phyloP scores from a whole-genome alignment of 192 early-diverging fungal species.

The Coemansia sp. region DNA sequence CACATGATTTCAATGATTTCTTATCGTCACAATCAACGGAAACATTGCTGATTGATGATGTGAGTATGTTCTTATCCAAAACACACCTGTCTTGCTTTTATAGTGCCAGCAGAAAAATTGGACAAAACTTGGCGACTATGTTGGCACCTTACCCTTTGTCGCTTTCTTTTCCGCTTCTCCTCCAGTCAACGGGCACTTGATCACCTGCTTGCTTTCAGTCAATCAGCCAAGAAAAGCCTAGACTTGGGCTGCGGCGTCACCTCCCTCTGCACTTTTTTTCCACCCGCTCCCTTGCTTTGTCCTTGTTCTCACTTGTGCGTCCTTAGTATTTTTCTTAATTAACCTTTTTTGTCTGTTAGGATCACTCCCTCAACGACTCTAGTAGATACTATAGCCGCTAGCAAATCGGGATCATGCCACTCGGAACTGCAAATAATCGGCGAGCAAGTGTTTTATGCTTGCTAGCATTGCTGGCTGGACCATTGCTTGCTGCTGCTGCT shows the following conservation, averaged over 20 bases:
- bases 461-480: neutral
- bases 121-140: neutral
- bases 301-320: neutral
- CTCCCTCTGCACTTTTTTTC: neutral
- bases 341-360: neutral
- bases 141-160: neutral
- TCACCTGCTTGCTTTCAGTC: slow-evolving; percentile 5
- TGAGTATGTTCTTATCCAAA: neutral
- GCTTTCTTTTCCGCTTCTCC: slow-evolving; percentile 1
- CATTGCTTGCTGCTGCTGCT: neutral
- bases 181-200: slow-evolving; percentile 4
- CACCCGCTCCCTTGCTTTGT: neutral
- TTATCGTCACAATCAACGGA: neutral
- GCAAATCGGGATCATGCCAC: neutral
- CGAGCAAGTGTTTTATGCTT: neutral
- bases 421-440: neutral
- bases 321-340: neutral
- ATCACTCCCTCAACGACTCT: neutral
- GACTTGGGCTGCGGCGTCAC: neutral
- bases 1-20: neutral
- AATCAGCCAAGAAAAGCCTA: neutral
- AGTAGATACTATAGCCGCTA: neutral
- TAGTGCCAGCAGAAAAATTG: neutral
- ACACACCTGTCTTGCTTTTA: neutral
- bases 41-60: neutral